Evolutionary conservation across 345 rosid species (phyloP), one percentile per base, ranked within the genome.

Genomic region (Boechera stricta): DNA sequence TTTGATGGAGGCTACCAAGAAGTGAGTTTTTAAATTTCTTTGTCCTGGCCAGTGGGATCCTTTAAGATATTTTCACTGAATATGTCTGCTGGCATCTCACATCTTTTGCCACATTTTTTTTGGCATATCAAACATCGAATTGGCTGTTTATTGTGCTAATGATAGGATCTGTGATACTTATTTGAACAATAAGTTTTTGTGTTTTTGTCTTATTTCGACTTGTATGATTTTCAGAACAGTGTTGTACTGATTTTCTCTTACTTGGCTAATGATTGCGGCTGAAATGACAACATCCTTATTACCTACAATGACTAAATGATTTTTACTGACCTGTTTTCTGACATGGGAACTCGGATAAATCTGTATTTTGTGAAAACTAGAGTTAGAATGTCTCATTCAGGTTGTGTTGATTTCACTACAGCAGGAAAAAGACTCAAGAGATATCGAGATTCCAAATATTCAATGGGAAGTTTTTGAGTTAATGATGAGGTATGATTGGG

Each of bases 1-100:
- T 92, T 92, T 78, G 97, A 92, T 64, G 96, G 97, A 67, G 93
- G 96, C 66, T 90, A 90, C 76, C 85, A 92, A 86, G 97, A 75
- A 86, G 93, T 80, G 65, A 5, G n/a, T 41, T 58, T 5, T 13
- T 6, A 58, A 10, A 10, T 5, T 15, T 58, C 24, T 73, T 56
- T 72, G 41, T 41, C 24, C 48, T 44, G n/a, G 48, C 36, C 36
- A 33, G 36, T 33, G n/a, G 48, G 48, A 44, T 44, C 48, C 6
- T 12, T 44, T 12, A 12, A 44, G 2, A 44, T 7, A 44, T 12
- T 13, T 44, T 44, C 48, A 12, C 16, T 44, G 48, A 35, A 11
- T 51, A 44, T 62, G 10, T 44, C 16, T 8, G 41, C 41, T 38
- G 41, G 41, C 10, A 38, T 38, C 10, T 38, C 10, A 38, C 10